Conservation (phyloP, 257 asterid species). For the Cruciata laevipes region DNA sequence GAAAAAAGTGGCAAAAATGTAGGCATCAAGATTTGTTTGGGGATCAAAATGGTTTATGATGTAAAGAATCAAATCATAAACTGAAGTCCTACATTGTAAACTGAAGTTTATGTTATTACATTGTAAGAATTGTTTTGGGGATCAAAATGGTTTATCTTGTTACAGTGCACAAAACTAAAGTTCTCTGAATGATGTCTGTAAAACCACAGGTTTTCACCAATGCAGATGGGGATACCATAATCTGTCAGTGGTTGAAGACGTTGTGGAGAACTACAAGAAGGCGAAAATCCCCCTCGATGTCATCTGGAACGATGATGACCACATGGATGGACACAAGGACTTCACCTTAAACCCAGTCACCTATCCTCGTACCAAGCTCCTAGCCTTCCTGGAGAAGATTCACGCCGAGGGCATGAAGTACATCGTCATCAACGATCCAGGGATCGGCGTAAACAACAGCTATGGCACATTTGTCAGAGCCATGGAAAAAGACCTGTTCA, state of each 20-base stretch:
- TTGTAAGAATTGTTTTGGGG: no score
- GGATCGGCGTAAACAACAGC: conserved; percentile 62
- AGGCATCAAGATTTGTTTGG: not conserved
- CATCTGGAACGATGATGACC: conserved; percentile 95
- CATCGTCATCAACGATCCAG: conserved; percentile 81
- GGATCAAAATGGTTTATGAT: not conserved
- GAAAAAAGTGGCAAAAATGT: not conserved
- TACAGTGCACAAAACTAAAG: not conserved
- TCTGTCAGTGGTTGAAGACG: conserved; percentile 84
- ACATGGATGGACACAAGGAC: conserved; percentile 92
- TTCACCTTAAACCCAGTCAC: conserved; percentile 77
- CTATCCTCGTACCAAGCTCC: conserved; percentile 71
- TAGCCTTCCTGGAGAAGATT: conserved; percentile 69
- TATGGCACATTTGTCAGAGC: conserved; percentile 75
- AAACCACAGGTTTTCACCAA: conserved; percentile 81
- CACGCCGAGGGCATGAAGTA: conserved; percentile 86
- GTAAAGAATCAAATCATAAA: no score
- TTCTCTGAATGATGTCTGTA: not conserved
- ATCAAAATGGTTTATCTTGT: no score
- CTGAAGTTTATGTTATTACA: no score
- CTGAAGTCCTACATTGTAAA: no score
- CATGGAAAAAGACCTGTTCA: conserved; percentile 71
- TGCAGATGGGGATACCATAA: conserved; percentile 98
- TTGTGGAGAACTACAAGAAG: conserved; percentile 61
- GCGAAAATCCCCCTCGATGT: conserved; percentile 93